phyloP scores from a whole-genome alignment of 768 basidiomycete genomes.

The Dentipellis sp. region DNA sequence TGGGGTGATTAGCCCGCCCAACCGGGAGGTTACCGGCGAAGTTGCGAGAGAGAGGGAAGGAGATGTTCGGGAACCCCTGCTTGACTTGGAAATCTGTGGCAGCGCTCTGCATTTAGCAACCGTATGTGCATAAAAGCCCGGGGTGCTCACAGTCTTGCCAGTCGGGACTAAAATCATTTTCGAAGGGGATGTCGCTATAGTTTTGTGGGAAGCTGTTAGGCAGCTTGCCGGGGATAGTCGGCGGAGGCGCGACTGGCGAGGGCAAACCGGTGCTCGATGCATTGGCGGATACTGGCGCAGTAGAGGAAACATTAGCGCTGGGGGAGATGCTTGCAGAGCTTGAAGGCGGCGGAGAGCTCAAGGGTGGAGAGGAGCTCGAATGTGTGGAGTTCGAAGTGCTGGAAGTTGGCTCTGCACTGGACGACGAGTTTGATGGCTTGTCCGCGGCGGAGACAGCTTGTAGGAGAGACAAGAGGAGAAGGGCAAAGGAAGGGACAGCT shows the following conservation, averaged over 20 bases:
- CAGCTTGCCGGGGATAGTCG: not conserved
- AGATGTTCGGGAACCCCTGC: constrained; percentile 24
- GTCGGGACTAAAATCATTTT: not conserved
- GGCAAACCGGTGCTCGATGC: not conserved
- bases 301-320: not conserved
- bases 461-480: not conserved
- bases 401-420: not conserved
- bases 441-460: not conserved
- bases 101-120: not conserved
- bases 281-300: not conserved
- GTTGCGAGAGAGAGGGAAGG: constrained; percentile 22
- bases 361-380: not conserved
- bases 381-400: not conserved
- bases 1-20: constrained; percentile 22
- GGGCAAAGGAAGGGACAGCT: not conserved
- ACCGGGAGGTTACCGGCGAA: constrained; percentile 29
- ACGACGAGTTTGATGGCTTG: not conserved
- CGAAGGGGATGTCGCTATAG: not conserved
- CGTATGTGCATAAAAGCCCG: too few species aligned
- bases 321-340: not conserved
- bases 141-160: constrained; percentile 7
- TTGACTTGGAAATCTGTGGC: constrained; percentile 26
- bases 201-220: constrained; percentile 7
- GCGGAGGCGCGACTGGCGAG: not conserved
- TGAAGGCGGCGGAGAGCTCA: not conserved